Evolutionary conservation across 1,284 basidiomycete genomes (phyloP).

Genomic region (Malassezia arunalokei): DNA sequence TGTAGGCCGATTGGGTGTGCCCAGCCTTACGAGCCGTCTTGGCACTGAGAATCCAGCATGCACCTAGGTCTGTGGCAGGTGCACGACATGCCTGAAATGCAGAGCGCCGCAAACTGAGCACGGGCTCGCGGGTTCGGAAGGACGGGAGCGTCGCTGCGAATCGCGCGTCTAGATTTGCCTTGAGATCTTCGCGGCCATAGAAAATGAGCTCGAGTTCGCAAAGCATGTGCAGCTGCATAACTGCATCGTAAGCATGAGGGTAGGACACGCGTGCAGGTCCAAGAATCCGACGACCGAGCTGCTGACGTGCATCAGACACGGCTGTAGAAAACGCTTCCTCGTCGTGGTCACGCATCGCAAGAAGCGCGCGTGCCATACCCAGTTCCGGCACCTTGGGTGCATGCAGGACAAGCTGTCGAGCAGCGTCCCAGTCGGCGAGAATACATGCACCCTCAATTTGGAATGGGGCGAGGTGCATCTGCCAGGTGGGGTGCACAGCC

Average conservation of each 20-base stretch:
- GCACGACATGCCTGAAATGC: constrained; percentile 58
- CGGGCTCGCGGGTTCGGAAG: constrained; percentile 79
- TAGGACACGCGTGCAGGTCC: constrained; percentile 65
- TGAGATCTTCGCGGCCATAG: constrained; percentile 6
- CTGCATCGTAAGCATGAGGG: constrained; percentile 71
- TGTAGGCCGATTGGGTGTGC: constrained; percentile 93
- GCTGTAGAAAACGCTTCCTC: constrained; percentile 36
- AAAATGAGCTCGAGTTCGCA: constrained; percentile 70
- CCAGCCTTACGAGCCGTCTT: constrained; percentile 91
- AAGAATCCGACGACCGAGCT: constrained; percentile 68
- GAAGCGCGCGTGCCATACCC: constrained; percentile 67
- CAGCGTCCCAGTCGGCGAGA: constrained; percentile 74
- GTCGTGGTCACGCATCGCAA: constrained; percentile 60
- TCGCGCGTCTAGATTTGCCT: constrained; percentile 53
- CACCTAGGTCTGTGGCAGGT: constrained; percentile 47
- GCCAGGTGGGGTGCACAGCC: constrained; percentile 74
- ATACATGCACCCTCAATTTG: constrained; percentile 91
- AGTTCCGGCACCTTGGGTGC: constrained; percentile 58
- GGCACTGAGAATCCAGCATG: constrained; percentile 71
- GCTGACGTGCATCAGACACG: constrained; percentile 59
- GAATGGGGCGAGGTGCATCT: constrained; percentile 63
- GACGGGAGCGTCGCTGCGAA: constrained; percentile 71
- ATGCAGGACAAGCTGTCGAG: constrained; percentile 25
- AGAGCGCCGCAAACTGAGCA: constrained; percentile 77
- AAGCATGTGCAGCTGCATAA: constrained; percentile 73